Base-by-base conservation (phyloP, 169 alveolate genomes). In the Plasmodium vivax region DNA sequence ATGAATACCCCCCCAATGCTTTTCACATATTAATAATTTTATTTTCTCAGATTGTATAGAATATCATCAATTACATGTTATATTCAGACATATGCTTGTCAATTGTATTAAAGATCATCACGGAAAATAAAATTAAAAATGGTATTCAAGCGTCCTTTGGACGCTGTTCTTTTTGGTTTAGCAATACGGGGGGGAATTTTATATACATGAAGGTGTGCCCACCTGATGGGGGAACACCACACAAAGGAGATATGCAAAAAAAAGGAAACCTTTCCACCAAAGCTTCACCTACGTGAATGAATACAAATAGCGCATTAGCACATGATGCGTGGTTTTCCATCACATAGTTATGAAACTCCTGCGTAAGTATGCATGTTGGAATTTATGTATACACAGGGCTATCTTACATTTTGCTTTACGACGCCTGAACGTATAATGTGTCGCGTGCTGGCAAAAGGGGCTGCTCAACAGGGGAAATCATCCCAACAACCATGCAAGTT, bases 1-100 rank as follows among this genome's bases (percentile, higher is more conserved):
- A 74, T 74, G 83, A 10, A 45, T 9, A 4, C 3, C 16, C 51
- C 27, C 16, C 62, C 38, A 2, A 23, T 23, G 6, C 43, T 16
- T 34, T 58, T 16, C 14, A 16, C 75, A 72, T 72, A 6, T 84
- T 84, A 84, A 68, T 77, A 87, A 87, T 77, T 36, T 87, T 87
- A 87, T 87, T 87, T 87, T 87, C 94, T 87, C 94, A 87, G 94
- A 77, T 36, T 77, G 71, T 87, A n/a, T 79, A 93, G 51, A 43
- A 34, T 73, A 41, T 92, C 94, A 14, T 62, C 85, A 68, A 51
- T 38, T 58, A 83, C 27, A 41, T 82, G 38, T 83, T 94, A 38
- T 51, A 85, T 91, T 92, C 91, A 80, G 84, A 92, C 95, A 95
- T 91, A 83, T 95, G 93, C 92, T 92, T 92, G 95, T 95, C 96